Evolutionary conservation across 164 flowering plant genomes (phyloP), one percentile per base, ranked within the genome.

Genomic region (Cinnamomum micranthum): DNA sequence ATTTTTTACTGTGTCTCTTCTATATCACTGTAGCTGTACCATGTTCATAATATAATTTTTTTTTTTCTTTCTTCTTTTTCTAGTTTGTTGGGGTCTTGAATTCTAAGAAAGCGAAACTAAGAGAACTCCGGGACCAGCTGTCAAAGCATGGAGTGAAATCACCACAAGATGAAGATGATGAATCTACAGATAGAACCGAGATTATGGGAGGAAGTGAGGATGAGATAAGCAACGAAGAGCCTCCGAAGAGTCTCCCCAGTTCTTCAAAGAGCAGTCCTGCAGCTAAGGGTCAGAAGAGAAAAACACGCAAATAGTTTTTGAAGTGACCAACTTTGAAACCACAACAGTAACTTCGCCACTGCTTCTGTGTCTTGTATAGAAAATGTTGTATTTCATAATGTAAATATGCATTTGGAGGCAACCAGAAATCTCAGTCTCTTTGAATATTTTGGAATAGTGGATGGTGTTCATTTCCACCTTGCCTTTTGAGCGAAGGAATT

Each of bases 91-190:
- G 64, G 41, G 89, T 94, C 71, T 75, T 91, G 82, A 94, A 94
- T 78, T 84, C 95, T 27, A 92, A 92, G 86, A 94, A 94, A 77
- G 86, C 90, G 73, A 94, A 94, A 81, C 87, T 94, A 58, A 85
- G 97, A 77, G 92, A 90, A 78, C 88, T 90, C 63, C 83, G 90
- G 64, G 95, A 91, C 68, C 77, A 77, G 71, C 82, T 87, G 28
- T 77, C 88, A 24, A 83, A 85, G 64, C 78, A 69, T 70, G 77
- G 73, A 33, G 81, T 79, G 69, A 82, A 82, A 69, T 50, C 69
- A 33, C 85, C 81, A 22, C 71, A 83, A 74, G 87, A 85, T 74
- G 90, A 91, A 41, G 90, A 86, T 76, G 86, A 80, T 77, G 86
- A 80, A 25, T 85, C 89, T 55, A 80, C 89, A 11, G 93, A 89